Evolutionary conservation across 2,329 filamentous ascomycete species (phyloP).

Genomic region (Conoideocrella luteorostrata): DNA sequence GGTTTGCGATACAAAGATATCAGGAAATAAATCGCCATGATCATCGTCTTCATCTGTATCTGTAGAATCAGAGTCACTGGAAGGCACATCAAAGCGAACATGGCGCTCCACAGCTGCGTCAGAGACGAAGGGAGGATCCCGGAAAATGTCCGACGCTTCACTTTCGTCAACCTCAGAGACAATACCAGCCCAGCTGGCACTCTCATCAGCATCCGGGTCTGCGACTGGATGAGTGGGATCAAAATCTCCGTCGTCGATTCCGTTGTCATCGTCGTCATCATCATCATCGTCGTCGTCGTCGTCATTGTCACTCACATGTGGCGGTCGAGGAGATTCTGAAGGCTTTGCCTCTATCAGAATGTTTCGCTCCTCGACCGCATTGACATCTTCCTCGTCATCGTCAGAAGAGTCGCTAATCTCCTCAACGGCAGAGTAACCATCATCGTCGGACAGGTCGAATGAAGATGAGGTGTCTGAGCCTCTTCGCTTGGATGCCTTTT

Average conservation of each 20-base stretch:
- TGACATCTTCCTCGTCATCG: constrained; percentile 72
- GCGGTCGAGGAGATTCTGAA: constrained; percentile 46
- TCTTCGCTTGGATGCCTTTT: constrained; percentile 37
- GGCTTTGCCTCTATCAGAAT: constrained; percentile 48
- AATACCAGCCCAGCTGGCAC: constrained; percentile 50
- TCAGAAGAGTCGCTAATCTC: constrained; percentile 72
- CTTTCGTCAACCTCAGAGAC: constrained; percentile 40
- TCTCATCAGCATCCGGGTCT: constrained; percentile 36
- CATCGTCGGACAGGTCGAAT: constrained; percentile 58
- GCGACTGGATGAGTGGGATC: constrained; percentile 29
- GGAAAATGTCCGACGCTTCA: constrained; percentile 35
- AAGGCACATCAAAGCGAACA: constrained; percentile 67
- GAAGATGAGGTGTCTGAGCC: constrained; percentile 48
- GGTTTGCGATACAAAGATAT: constrained; percentile 73
- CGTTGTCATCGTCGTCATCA: constrained; percentile 32
- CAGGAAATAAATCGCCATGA: constrained; percentile 61
- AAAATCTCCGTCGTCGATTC: constrained; percentile 33
- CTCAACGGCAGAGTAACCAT: constrained; percentile 71
- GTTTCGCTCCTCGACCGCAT: constrained; percentile 70
- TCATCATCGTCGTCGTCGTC: constrained; percentile 18
- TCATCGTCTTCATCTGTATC: constrained; percentile 58
- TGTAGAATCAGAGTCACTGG: constrained; percentile 61
- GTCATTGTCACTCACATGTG: constrained; percentile 12
- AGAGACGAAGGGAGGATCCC: constrained; percentile 34
- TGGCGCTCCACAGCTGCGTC: constrained; percentile 47